These are phyloP conservation scores for Acidomyces sp. DNA, from an alignment of 495 filamentous ascomycete genomes.

Conservation along the genomic window DNA sequence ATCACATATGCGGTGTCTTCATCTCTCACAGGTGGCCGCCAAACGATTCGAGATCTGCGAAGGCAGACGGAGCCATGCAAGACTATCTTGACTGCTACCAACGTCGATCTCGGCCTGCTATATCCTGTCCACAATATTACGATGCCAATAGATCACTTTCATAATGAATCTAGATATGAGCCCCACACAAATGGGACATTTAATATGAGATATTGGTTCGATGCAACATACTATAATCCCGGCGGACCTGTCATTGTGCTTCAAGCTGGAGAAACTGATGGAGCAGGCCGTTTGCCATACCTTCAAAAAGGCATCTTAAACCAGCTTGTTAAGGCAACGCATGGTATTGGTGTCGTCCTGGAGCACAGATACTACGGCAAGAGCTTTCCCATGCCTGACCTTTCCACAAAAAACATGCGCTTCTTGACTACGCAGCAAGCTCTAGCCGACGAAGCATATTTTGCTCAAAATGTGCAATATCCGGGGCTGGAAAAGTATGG, in stretches of 20 bases:
- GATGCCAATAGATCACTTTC: slow-evolving; percentile 63
- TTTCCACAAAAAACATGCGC: slow-evolving; percentile 51
- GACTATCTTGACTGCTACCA: no score
- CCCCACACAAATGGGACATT: slow-evolving; percentile 49
- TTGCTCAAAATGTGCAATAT: slow-evolving; percentile 54
- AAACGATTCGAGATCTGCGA: no score
- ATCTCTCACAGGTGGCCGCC: no score
- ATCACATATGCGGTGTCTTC: no score
- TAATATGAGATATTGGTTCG: slow-evolving; percentile 60
- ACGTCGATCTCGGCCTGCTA: slow-evolving; percentile 31
- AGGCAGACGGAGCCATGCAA: no score
- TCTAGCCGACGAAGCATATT: slow-evolving; percentile 58
- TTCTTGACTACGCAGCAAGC: slow-evolving; percentile 68
- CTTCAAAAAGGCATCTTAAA: slow-evolving; percentile 57
- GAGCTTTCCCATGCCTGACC: slow-evolving; percentile 44
- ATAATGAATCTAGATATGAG: slow-evolving; percentile 50
- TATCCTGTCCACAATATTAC: slow-evolving; percentile 50
- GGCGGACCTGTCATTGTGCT: slow-evolving; percentile 66
- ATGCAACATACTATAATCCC: slow-evolving; percentile 47
- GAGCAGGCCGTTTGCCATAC: slow-evolving; percentile 42
- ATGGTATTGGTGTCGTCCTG: slow-evolving; percentile 59
- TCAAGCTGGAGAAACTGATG: slow-evolving; percentile 50
- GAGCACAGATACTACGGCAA: slow-evolving; percentile 65
- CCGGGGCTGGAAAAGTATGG: slow-evolving; percentile 44
- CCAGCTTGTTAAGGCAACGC: slow-evolving; percentile 47